Evolutionary conservation across 2,329 filamentous ascomycete genomes (phyloP).

Genomic region (Fusarium floridanum): DNA sequence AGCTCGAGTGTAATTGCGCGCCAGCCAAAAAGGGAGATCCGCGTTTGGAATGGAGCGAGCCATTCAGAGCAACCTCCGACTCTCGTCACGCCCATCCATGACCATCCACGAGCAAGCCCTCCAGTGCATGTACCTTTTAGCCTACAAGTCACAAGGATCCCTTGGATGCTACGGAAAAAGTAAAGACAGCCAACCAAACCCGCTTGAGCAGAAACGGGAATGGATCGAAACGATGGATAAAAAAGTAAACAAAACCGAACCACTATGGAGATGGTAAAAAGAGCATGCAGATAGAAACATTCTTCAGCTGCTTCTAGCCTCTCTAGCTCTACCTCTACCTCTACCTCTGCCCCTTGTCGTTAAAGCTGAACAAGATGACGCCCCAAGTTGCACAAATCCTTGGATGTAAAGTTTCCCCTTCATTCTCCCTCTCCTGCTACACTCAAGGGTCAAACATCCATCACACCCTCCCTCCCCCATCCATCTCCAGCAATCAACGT

Average conservation of each 20-base stretch:
- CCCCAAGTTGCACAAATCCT: neutral
- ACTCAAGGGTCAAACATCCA: neutral
- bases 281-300: neutral
- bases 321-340: neutral
- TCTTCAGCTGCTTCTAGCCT: slow-evolving; percentile 9
- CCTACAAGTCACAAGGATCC: slow-evolving; percentile 3
- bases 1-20: slow-evolving; percentile 25
- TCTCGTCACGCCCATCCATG: neutral
- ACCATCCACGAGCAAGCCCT: neutral
- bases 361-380: neutral
- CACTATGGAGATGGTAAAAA: neutral
- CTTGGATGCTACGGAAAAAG: slow-evolving; percentile 6
- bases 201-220: slow-evolving; percentile 5
- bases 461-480: neutral
- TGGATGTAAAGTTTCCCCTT: neutral
- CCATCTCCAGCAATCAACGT: neutral
- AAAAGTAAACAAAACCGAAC: slow-evolving; percentile 22
- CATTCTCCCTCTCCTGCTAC: neutral
- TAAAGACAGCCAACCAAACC: neutral
- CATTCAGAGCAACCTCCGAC: slow-evolving; percentile 7
- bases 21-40: slow-evolving; percentile 25
- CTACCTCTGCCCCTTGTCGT: neutral
- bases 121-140: neutral
- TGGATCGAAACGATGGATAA: slow-evolving; percentile 26
- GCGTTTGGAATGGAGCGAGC: slow-evolving; percentile 28